Base-by-base conservation (phyloP, 208 protist genomes). In the Borovskyia barvae region DNA sequence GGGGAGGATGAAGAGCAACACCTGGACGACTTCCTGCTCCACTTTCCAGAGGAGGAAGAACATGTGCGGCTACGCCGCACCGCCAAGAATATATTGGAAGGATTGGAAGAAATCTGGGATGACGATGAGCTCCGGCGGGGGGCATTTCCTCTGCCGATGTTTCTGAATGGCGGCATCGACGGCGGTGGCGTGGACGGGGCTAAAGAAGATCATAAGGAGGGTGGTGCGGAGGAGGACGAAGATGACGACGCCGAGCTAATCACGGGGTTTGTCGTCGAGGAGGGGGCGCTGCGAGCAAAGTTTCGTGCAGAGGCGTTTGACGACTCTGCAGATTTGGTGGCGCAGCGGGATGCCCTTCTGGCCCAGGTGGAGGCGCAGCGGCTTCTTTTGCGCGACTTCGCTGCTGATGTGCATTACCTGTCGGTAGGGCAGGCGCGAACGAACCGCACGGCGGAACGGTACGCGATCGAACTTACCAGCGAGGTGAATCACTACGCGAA, bases 401-500 rank as follows among this genome's bases (percentile, higher is more conserved):
- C 32, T 0, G 66, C 51, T 20, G 87, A 94, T 53, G 50, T 88
- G 6, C 47, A 77, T 26, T 72, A 77, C 50, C 66, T 94, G 12
- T 86, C 83, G 22, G 47, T 71, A 15, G 76, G 75, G 6, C 55
- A 53, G 15, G 54, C 37, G 14, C 75, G 61, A 24, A 59, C 48
- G 5, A 55, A 69, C 2, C 29, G 75, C 36, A 76, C 37, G 9
- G 68, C 73, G 37, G 81, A 91, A 45, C 66, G 75, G 53, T 94
- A 77, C 70, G 87, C 87, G 17, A 46, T 89, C 17, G 36, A 75
- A 49, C 82, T 94, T 32, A 94, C 87, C 8, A 19, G 40, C 9
- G 77, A 91, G 0, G 87, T 91, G 22, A 86, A 87, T 55, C 41
- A 24, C 32, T 91, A 87, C 53, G 81, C 87, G 24, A 54, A 73